A percentile compares a stretch with the other conserved stretches of the same genome.
phyloP scores from a whole-genome alignment of 306 rosid genomes.

The Corylus avellana region DNA sequence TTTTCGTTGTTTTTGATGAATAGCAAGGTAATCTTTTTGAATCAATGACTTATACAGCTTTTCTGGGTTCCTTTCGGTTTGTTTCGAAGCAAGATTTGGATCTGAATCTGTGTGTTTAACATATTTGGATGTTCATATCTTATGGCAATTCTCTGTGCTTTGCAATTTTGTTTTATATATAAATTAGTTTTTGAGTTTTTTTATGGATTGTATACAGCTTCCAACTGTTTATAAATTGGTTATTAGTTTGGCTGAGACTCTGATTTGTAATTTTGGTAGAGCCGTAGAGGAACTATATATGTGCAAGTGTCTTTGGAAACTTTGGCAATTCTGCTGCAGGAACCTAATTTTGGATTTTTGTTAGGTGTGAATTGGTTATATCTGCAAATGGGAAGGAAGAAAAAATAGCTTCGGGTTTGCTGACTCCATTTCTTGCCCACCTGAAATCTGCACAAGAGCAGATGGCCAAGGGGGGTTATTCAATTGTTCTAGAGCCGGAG shows the following conservation, averaged over 20 bases:
- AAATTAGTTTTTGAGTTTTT: not conserved
- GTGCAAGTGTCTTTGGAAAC: not conserved
- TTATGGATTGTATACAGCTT: too few relatives aligned
- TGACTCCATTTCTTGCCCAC: conserved; percentile 86
- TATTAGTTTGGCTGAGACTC: not conserved
- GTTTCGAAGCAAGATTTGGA: conserved; percentile 19
- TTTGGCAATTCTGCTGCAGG: not conserved
- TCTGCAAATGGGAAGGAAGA: conserved; percentile 86
- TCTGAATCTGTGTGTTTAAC: conserved; percentile 21
- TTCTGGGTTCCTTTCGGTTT: conserved; percentile 16
- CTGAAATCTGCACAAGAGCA: conserved; percentile 95
- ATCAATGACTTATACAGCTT: conserved; percentile 23
- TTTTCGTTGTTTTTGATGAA: conserved; percentile 1
- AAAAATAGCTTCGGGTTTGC: conserved; percentile 89
- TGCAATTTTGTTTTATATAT: not conserved
- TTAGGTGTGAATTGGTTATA: conserved; percentile 91
- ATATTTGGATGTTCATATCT: conserved; percentile 15
- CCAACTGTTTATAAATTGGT: too few relatives aligned
- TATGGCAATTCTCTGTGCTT: conserved; percentile 9
- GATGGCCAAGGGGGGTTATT: conserved; percentile 95
- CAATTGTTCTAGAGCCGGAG: conserved; percentile 85
- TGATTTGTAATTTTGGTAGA: not conserved
- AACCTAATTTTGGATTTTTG: conserved; percentile 4
- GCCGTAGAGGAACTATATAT: not conserved
- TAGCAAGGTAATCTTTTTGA: not conserved